phyloP scores from a whole-genome alignment of 495 filamentous ascomycete species.

The Daldinia loculata region DNA sequence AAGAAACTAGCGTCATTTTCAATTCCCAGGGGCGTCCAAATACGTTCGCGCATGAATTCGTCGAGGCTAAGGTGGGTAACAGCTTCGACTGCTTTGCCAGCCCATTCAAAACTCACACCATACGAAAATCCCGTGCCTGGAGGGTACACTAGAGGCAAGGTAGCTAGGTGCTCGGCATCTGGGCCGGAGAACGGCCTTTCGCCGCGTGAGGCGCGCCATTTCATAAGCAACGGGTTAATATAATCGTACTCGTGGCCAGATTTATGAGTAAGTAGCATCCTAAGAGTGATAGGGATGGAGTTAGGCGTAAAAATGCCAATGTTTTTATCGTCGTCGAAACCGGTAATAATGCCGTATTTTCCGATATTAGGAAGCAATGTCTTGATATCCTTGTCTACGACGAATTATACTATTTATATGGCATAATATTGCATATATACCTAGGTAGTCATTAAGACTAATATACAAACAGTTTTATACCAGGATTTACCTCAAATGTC shows the following conservation, averaged over 20 bases:
- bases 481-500: background rate
- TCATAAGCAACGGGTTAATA: slow-evolving; percentile 45
- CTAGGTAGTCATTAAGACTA: background rate
- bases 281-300: slow-evolving; percentile 50
- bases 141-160: slow-evolving; percentile 54
- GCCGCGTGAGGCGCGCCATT: slow-evolving; percentile 47
- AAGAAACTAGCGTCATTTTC: slow-evolving; percentile 43
- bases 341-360: slow-evolving; percentile 51
- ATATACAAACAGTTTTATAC: background rate
- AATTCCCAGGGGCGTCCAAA: slow-evolving; percentile 37
- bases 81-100: slow-evolving; percentile 55
- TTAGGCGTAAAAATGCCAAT: slow-evolving; percentile 41
- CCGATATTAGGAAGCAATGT: slow-evolving; percentile 53
- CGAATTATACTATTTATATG: too few relatives aligned
- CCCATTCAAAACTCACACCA: slow-evolving; percentile 60
- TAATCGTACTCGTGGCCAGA: slow-evolving; percentile 59
- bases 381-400: slow-evolving; percentile 48
- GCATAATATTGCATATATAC: background rate
- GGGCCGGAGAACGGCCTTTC: slow-evolving; percentile 18
- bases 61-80: slow-evolving; percentile 41
- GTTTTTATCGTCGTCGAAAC: slow-evolving; percentile 47
- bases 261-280: slow-evolving; percentile 60
- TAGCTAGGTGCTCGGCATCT: slow-evolving; percentile 43
- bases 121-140: slow-evolving; percentile 61
- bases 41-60: slow-evolving; percentile 39